Evolutionary conservation across 176 grass and related monocot genomes (phyloP).

Genomic region (barley (Hordeum vulgare)): MorexV3_pseudomolecules_assembly NC_058522.1:514947817-514948316

Average conservation of each 20-base stretch:
- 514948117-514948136: background rate
- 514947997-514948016: background rate
- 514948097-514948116: background rate
- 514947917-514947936: background rate
- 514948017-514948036: conserved; percentile 15
- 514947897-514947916: too few species aligned
- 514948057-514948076: background rate
- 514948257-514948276: background rate
- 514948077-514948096: background rate
- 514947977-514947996: background rate
- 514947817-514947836: too few species aligned
- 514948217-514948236: background rate
- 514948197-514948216: background rate
- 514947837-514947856: too few species aligned
- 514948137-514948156: background rate
- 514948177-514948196: background rate
- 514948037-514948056: background rate
- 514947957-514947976: background rate
- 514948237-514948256: background rate
- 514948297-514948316: background rate
- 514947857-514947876: too few species aligned
- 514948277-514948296: background rate
- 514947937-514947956: too few species aligned
- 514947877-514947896: too few species aligned
- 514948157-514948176: background rate